Evolutionary conservation across 2,329 filamentous ascomycete genomes (phyloP).

Genomic region (Paraphoma chrysanthemicola): DNA sequence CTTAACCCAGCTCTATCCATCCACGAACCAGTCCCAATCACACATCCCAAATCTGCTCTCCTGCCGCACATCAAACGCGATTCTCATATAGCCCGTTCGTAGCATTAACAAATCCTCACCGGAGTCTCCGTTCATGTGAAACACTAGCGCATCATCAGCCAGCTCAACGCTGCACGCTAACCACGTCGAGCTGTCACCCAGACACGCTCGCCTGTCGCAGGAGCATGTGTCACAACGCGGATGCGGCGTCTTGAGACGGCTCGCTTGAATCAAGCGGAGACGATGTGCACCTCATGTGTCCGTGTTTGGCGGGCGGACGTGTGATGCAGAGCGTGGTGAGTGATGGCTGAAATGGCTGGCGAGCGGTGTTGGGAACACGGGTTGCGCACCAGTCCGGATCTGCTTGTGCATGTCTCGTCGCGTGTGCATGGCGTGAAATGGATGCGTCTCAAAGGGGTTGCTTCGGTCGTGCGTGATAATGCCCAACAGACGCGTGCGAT

Average conservation of each 20-base stretch:
- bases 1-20: background rate
- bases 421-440: background rate
- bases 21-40: background rate
- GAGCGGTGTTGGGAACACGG: background rate
- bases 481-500: background rate
- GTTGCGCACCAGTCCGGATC: background rate
- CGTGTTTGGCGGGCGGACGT: background rate
- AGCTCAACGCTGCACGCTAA: slow-evolving; percentile 11
- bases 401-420: background rate
- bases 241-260: slow-evolving; percentile 18
- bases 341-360: background rate
- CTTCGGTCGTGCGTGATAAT: background rate
- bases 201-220: slow-evolving; percentile 19
- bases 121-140: slow-evolving; percentile 13
- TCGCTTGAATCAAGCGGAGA: slow-evolving; percentile 17
- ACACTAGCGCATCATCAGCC: slow-evolving; percentile 15
- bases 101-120: background rate
- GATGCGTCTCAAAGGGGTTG: background rate
- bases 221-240: slow-evolving; percentile 13
- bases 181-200: slow-evolving; percentile 1
- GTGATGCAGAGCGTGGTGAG: background rate
- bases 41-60: background rate
- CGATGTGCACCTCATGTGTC: slow-evolving; percentile 16
- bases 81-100: background rate
- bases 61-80: background rate